A percentile compares a stretch with the other conserved stretches of the same genome.
These are phyloP conservation scores for Xylariaceae sp. DNA, from an alignment of 2,329 filamentous ascomycete species.

Conservation along the genomic window DNA sequence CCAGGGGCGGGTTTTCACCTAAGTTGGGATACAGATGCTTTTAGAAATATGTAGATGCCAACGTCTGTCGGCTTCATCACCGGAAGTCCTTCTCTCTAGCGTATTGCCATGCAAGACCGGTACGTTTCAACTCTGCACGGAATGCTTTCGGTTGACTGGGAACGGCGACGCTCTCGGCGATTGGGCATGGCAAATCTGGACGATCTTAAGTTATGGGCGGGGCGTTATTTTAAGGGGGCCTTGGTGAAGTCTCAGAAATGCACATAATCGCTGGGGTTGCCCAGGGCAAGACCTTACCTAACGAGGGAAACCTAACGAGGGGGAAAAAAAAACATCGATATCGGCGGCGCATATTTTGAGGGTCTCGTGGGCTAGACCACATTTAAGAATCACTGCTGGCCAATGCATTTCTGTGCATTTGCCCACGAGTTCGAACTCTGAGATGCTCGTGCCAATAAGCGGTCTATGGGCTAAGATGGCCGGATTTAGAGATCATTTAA, in stretches of 20 bases:
- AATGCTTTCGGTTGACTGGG: not conserved
- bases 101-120: not conserved
- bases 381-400: constrained; percentile 4
- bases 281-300: no score
- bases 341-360: constrained; percentile 13
- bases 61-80: not conserved
- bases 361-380: constrained; percentile 22
- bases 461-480: not conserved
- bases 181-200: not conserved
- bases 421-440: not conserved
- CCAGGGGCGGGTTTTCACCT: no score
- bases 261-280: not conserved
- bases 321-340: not conserved
- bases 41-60: not conserved
- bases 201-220: not conserved
- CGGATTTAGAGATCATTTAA: not conserved
- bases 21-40: not conserved
- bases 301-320: no score
- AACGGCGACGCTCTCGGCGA: not conserved
- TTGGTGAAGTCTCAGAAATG: not conserved
- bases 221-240: not conserved
- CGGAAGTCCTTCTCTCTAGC: not conserved
- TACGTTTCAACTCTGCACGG: not conserved
- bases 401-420: not conserved
- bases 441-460: not conserved